Conservation (phyloP, 352 stramenopile species). For the Phytopythium kandeliae region DNA sequence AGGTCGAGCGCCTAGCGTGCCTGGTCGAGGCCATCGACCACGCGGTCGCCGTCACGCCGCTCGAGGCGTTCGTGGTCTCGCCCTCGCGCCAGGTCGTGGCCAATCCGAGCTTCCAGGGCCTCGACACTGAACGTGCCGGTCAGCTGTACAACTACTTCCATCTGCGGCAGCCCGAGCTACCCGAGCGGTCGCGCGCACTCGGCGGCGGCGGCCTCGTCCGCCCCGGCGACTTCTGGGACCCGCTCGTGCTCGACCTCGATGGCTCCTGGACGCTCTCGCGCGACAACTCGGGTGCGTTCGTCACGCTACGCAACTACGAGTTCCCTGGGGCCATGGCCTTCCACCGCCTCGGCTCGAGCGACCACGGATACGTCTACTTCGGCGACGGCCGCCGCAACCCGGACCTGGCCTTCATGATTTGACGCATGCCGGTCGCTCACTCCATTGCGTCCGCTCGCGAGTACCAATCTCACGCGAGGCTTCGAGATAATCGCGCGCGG, state of each 20-base stretch:
- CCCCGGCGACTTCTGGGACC: constrained; percentile 61
- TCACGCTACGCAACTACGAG: constrained; percentile 56
- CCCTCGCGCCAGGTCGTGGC: constrained; percentile 58
- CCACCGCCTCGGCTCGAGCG: constrained; percentile 42
- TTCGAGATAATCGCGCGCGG: too few species aligned
- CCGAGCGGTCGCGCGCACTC: constrained; percentile 50
- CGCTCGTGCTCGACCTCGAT: constrained; percentile 60
- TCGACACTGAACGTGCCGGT: constrained; percentile 51
- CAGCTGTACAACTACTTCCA: constrained; percentile 80
- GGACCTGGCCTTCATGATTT: constrained; percentile 73
- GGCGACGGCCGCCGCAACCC: constrained; percentile 71
- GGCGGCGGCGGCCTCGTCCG: constrained; percentile 50
- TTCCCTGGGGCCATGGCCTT: constrained; percentile 67
- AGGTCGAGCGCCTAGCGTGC: constrained; percentile 68
- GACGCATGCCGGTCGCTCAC: background rate
- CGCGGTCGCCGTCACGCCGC: constrained; percentile 45
- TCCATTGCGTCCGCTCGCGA: too few species aligned
- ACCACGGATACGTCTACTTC: constrained; percentile 71
- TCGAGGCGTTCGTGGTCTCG: constrained; percentile 67
- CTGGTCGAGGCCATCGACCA: constrained; percentile 66
- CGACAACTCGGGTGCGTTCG: constrained; percentile 57
- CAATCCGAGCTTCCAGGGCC: constrained; percentile 63
- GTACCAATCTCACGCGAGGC: too few species aligned
- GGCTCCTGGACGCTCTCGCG: constrained; percentile 51
- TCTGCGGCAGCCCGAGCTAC: constrained; percentile 58